Percentiles rank a stretch among this genome's conserved stretches.
Conservation (phyloP, 305 asterid genomes). For the Solanum hybrid region DNA sequence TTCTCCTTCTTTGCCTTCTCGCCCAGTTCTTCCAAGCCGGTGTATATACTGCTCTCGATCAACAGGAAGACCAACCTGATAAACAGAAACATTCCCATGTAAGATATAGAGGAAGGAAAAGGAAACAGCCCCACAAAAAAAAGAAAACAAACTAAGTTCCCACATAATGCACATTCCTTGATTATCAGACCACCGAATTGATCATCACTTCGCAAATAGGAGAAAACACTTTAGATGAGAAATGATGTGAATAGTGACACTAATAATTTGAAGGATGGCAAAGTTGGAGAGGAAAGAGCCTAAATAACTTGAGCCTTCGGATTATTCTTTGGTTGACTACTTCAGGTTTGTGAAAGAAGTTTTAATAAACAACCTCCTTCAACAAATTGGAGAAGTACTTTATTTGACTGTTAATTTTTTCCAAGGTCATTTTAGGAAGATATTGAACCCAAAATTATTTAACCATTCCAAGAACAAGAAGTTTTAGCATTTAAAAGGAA, state of each 20-base stretch:
- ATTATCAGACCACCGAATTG: not conserved
- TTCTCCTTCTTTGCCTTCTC: constrained; percentile 79
- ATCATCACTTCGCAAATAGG: not conserved
- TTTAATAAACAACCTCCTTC: not conserved
- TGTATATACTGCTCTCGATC: constrained; percentile 83
- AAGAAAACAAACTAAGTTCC: not conserved
- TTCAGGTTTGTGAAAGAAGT: not conserved
- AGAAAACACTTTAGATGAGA: not conserved
- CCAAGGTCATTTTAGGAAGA: not conserved
- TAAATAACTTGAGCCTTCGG: not conserved
- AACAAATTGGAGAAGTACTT: not conserved
- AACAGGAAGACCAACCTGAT: constrained; percentile 75
- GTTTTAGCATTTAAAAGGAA: not conserved
- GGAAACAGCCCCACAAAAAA: not conserved
- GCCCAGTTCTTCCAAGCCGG: constrained; percentile 88
- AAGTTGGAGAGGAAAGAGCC: not conserved
- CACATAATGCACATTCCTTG: not conserved
- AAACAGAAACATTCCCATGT: not conserved
- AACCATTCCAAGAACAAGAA: not conserved
- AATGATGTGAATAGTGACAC: not conserved
- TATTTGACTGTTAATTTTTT: not conserved
- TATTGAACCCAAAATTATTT: not conserved
- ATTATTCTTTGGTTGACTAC: not conserved
- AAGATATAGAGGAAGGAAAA: not conserved
- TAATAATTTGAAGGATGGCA: not conserved